Evolutionary conservation across 2,329 filamentous ascomycete genomes (phyloP).

Genomic region (Xylaria sp.): DNA sequence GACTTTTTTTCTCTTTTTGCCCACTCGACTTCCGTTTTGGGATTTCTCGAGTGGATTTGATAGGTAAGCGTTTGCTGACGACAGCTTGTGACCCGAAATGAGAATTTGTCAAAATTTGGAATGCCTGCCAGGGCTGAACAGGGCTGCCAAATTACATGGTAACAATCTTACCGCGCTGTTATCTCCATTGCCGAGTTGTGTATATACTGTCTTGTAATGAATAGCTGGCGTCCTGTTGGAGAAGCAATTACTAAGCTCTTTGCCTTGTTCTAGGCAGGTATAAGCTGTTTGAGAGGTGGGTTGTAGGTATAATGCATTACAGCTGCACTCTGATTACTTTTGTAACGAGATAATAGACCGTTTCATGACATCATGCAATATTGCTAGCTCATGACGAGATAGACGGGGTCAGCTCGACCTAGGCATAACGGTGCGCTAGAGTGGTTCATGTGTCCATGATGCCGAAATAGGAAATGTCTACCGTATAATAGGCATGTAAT

Average conservation of each 20-base stretch:
- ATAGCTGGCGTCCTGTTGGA: neutral
- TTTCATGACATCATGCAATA: constrained; percentile 38
- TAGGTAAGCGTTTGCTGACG: constrained; percentile 32
- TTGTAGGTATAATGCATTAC: neutral
- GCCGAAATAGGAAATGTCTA: neutral
- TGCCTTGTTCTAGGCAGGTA: neutral
- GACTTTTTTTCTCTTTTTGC: neutral
- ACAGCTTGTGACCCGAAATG: constrained; percentile 30
- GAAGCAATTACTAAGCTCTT: neutral
- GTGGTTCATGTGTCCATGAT: neutral
- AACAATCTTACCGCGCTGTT: constrained; percentile 18
- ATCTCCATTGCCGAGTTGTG: constrained; percentile 14
- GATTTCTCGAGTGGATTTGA: constrained; percentile 11
- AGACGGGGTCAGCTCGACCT: neutral
- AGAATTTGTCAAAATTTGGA: constrained; percentile 41
- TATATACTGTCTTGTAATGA: neutral
- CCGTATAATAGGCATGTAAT: constrained; percentile 1
- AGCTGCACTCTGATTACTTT: neutral
- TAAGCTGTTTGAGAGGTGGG: neutral
- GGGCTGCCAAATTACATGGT: constrained; percentile 29
- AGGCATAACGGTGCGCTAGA: neutral
- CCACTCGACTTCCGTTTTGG: constrained; percentile 21
- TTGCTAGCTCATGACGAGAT: constrained; percentile 14
- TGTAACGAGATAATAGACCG: neutral
- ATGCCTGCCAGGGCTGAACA: constrained; percentile 26